Evolutionary conservation across 306 rosid species (phyloP), one percentile per base, ranked within the genome.

Genomic region (Medicago arabica): DNA sequence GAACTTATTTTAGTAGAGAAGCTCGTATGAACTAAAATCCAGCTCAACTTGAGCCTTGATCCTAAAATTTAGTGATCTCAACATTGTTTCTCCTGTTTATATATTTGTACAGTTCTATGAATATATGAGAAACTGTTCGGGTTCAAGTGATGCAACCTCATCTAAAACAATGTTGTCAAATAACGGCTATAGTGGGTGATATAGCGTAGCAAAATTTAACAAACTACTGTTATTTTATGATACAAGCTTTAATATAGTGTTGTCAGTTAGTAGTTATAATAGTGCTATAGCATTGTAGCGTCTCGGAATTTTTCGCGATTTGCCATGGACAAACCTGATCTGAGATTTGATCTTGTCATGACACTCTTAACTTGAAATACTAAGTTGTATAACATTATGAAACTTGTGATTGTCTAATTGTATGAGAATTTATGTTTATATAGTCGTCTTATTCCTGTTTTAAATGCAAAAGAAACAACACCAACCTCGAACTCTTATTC

Each of bases 391-490:
- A 16, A 15, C 47, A 28, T 21, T 46, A 14, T 67, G 64, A 39
- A 58, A 40, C 12, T 75, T 70, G 19, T 39, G 46, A 54, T 63
- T 62, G 55, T 75, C 63, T 28, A 17, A 47, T 36, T 62, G 68
- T 34, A 78, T 44, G 36, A 43, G n/a, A 64, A 61, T 50, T 50
- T 21, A 67, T 73, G 58, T 67, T 4, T 78, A 67, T 63, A 50
- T 17, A 31, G 6, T 31, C 36, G 5, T 31, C 6, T 31, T 31
- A 31, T 31, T 31, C 36, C 36, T 31, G 36, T 3, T 31, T 5
- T 28, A 67, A 54, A 54, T 51, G 62, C 70, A 67, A 77, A 82
- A 70, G 81, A 81, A 62, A 69, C 13, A 39, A 31, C 25, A 31
- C 44, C 36, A 43, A 63, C 11, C 28, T 43, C 61, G n/a, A n/a